A percentile compares a stretch with the other conserved stretches of the same genome.
Evolutionary conservation across 2,329 filamentous ascomycete species (phyloP).

Genomic region (Cordyceps cateniannulata): DNA sequence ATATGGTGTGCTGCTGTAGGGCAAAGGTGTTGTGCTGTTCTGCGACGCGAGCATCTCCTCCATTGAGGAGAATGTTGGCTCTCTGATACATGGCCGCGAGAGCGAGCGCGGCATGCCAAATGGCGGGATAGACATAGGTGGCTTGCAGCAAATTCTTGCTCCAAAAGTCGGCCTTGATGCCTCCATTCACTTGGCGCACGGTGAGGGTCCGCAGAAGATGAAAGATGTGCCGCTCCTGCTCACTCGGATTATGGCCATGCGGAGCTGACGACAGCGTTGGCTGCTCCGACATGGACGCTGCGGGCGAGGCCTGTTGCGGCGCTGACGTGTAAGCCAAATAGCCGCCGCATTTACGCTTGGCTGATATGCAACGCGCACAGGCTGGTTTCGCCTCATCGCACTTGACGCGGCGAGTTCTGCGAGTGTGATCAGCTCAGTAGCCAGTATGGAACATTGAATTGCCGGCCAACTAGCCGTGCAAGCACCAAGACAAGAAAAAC

Average conservation of each 20-base stretch:
- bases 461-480: too few relatives aligned
- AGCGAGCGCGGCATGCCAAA: slow-evolving; percentile 8
- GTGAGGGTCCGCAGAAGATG: not conserved
- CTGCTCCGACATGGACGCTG: not conserved
- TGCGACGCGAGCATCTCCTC: not conserved
- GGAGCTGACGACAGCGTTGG: not conserved
- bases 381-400: slow-evolving; percentile 9
- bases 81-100: slow-evolving; percentile 7
- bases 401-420: slow-evolving; percentile 1
- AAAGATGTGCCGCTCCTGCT: not conserved
- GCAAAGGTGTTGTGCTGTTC: slow-evolving; percentile 12
- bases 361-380: not conserved
- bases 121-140: slow-evolving; percentile 6
- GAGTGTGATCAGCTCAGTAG: not conserved
- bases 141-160: slow-evolving; percentile 2
- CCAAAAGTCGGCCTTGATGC: slow-evolving; percentile 6
- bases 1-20: slow-evolving; percentile 14
- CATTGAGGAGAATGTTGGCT: not conserved
- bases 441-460: too few relatives aligned
- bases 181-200: not conserved
- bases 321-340: not conserved
- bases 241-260: not conserved
- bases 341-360: slow-evolving; percentile 5
- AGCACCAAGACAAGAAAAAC: too few relatives aligned
- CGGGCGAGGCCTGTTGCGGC: not conserved